A percentile compares a stretch with the other conserved stretches of the same genome.
phyloP scores from a whole-genome alignment of 1,284 basidiomycete species.

The Stereum hirsutum region DNA sequence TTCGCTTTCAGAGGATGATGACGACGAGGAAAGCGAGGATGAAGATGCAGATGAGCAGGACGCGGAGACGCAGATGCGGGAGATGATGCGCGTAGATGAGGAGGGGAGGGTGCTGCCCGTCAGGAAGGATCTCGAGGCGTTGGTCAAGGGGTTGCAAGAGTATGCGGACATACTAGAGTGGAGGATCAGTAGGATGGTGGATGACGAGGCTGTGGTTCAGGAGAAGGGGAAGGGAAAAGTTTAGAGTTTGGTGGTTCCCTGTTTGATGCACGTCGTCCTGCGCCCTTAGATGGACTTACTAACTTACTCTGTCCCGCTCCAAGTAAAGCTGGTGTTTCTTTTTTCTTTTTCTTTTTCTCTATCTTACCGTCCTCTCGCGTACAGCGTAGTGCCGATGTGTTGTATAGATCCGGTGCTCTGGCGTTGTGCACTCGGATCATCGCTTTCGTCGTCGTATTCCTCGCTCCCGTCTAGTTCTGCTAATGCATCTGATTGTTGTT shows the following conservation, averaged over 20 bases:
- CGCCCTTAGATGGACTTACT: no score
- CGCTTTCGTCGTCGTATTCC: no score
- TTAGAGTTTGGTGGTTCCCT: conserved; percentile 5
- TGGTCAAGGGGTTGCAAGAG: conserved; percentile 21
- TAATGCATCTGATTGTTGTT: no score
- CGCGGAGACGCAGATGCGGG: background rate
- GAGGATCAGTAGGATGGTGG: conserved; percentile 21
- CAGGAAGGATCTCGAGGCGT: conserved; percentile 16
- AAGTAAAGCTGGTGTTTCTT: no score
- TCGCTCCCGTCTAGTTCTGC: no score
- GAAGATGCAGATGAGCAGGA: conserved; percentile 4
- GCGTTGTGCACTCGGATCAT: no score
- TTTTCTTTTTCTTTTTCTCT: no score
- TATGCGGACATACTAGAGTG: conserved; percentile 26
- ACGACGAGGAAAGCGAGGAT: conserved; percentile 10
- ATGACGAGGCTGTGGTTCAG: conserved; percentile 8
- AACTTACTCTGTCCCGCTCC: no score
- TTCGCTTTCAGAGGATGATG: conserved; percentile 11
- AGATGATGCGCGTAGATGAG: conserved; percentile 2
- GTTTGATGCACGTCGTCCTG: no score
- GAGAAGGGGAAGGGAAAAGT: conserved; percentile 15
- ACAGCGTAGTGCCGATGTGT: no score
- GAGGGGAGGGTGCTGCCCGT: conserved; percentile 12
- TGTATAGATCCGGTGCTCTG: no score
- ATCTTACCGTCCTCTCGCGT: no score